Evolutionary conservation across 352 stramenopile genomes (phyloP).

Genomic region (Globisporangium paddicum): DNA sequence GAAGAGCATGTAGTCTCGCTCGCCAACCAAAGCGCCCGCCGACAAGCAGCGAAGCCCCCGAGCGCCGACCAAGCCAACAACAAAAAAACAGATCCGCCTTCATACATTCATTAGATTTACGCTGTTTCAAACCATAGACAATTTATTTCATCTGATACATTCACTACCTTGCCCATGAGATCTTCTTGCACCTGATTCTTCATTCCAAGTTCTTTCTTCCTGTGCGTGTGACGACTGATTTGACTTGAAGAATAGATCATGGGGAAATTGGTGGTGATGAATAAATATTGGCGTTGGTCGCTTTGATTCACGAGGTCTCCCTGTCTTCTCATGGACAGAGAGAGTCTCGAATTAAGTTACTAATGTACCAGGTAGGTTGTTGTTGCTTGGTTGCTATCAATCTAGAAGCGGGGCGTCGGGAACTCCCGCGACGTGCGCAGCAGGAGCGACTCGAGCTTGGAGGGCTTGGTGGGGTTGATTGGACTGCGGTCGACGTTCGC

Average conservation of each 20-base stretch:
- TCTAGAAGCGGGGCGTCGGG: slow-evolving; percentile 67
- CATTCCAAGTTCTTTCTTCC: no score
- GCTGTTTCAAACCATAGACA: slow-evolving; percentile 6
- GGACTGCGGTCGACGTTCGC: slow-evolving; percentile 68
- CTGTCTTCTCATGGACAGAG: slow-evolving; percentile 9
- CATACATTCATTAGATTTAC: not conserved
- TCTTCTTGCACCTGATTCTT: not conserved
- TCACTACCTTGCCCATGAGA: not conserved
- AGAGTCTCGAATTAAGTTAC: slow-evolving; percentile 11
- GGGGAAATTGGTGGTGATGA: slow-evolving; percentile 1
- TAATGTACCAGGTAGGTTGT: slow-evolving; percentile 6
- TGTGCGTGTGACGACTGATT: not conserved
- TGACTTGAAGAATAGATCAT: not conserved
- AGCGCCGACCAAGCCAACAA: not conserved
- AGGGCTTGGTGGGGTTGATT: slow-evolving; percentile 70
- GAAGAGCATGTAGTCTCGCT: slow-evolving; percentile 50
- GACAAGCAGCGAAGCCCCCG: not conserved
- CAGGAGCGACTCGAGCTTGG: slow-evolving; percentile 79
- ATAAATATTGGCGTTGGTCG: slow-evolving; percentile 12
- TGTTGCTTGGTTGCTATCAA: not conserved
- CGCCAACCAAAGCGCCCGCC: not conserved
- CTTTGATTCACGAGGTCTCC: slow-evolving; percentile 1
- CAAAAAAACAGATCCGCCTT: not conserved
- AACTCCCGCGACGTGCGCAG: slow-evolving; percentile 82
- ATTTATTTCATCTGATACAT: not conserved